Conservation (phyloP, 805 yeast genomes). For the Millerozyma miso region DNA sequence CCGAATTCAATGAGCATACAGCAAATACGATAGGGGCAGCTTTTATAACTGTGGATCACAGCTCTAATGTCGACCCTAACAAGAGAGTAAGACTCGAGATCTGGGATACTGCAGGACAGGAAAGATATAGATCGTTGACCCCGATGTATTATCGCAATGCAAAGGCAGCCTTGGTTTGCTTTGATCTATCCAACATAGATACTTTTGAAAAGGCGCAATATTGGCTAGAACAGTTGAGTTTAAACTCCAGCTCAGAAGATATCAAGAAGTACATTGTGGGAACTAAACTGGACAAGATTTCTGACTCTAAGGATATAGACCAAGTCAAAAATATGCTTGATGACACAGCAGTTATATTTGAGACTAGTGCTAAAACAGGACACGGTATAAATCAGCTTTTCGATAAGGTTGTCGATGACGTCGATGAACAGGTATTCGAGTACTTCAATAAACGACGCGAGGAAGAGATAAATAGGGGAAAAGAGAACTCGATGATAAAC, state of each 20-base stretch:
- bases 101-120: constrained; percentile 90
- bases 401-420: constrained; percentile 24
- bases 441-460: constrained; percentile 11
- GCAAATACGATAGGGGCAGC: constrained; percentile 99
- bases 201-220: constrained; percentile 69
- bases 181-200: constrained; percentile 55
- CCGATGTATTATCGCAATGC: constrained; percentile 84
- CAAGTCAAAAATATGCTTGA: not conserved
- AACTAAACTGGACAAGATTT: constrained; percentile 69
- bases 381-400: constrained; percentile 47
- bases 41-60: constrained; percentile 70
- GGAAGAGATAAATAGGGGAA: constrained; percentile 4
- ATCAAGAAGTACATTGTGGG: constrained; percentile 60
- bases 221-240: constrained; percentile 80
- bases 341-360: constrained; percentile 12
- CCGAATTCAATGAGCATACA: constrained; percentile 70
- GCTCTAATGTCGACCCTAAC: constrained; percentile 19
- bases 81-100: constrained; percentile 61
- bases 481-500: constrained; percentile 4
- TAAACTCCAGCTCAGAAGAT: constrained; percentile 17
- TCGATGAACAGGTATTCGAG: constrained; percentile 28
- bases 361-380: constrained; percentile 72
- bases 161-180: constrained; percentile 72
- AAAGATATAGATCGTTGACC: constrained; percentile 69
- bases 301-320: constrained; percentile 5